Base-by-base conservation (phyloP, 2,329 filamentous ascomycete species). In the Penicillium digitatum region DNA sequence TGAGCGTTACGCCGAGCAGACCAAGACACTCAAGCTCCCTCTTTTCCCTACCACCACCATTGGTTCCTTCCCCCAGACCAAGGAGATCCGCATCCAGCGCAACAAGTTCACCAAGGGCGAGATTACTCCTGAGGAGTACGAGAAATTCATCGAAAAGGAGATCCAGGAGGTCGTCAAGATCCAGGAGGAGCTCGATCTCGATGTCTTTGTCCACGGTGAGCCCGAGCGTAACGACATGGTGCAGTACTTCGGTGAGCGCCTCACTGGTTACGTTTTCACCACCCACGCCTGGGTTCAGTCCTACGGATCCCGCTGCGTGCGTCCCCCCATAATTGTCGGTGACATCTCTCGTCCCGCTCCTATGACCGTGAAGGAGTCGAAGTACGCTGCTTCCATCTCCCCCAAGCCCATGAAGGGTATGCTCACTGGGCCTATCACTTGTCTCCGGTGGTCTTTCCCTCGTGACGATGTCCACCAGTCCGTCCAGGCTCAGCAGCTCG, bases 321-420 rank as follows among this genome's bases (percentile, higher is more conserved):
- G 94, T 75, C 94, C 94, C 69, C 94, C 94, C 61, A 99, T 99
- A 80, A 90, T 99, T 71, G 94, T 97, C 69, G 94, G 94, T 79
- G 94, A 99, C 77, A 93, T 99, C 78, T 97, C 93, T 62, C 93
- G 94, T 68, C 94, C 94, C 64, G 87, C 87, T 66, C 89, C 94
- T 67, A 99, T 99, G 94, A 96, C 94, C 58, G 94, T 99, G 80
- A 99, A 99, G 88, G 94, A 99, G 85, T 95, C 90, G 79, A 96
- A 97, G 84, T 99, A 96, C 80, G 94, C 94, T 66, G 93, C 91
- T 61, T 92, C 88, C 54, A 85, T 96, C 77, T 93, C 92, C 76
- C 93, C 89, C 82, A 97, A 96, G 86, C 92, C 94, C 79, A 97
- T 99, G 94, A 99, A 99, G 90, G 94, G 94, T 77, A 99, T 99